A percentile compares a stretch with the other conserved stretches of the same genome.
These are phyloP conservation scores for Aureobasidium sp. DNA, from an alignment of 2,329 filamentous ascomycete species.

Conservation along the genomic window DNA sequence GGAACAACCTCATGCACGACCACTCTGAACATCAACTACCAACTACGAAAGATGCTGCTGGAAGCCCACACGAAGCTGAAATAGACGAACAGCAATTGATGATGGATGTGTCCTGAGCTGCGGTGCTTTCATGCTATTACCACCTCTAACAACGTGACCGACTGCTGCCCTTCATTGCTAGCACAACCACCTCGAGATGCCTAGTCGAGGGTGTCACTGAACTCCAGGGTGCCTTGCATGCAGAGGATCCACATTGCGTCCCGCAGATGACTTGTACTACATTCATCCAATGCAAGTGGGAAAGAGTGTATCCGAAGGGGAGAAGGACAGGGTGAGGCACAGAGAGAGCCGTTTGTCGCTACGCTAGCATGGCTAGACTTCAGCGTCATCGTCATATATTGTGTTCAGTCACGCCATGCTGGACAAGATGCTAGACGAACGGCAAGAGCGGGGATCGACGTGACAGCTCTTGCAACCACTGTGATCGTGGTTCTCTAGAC, in stretches of 20 bases:
- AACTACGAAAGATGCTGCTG: constrained; percentile 5
- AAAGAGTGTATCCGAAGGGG: too few relatives aligned
- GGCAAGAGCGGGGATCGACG: neutral
- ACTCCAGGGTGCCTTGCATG: neutral
- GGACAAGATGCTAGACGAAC: neutral
- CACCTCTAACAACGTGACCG: neutral
- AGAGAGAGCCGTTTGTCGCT: neutral
- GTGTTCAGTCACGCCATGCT: neutral
- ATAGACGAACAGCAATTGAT: constrained; percentile 12
- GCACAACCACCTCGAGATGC: neutral
- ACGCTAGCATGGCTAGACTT: too few relatives aligned
- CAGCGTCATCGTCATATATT: neutral
- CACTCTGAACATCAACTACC: constrained; percentile 11
- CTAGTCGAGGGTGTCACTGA: neutral
- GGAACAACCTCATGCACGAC: constrained; percentile 37
- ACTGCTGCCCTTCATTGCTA: neutral
- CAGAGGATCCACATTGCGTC: neutral
- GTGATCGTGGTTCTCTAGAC: neutral
- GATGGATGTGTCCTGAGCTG: constrained; percentile 12
- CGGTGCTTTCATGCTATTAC: neutral
- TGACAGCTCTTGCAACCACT: neutral
- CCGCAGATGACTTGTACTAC: neutral
- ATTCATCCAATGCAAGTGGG: neutral
- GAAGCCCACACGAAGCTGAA: constrained; percentile 8
- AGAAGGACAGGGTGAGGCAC: too few relatives aligned